Percentiles rank a stretch among this genome's conserved stretches.
Evolutionary conservation across 176 grass and related monocot genomes (phyloP).

Genomic region (Eleusine indica): DNA sequence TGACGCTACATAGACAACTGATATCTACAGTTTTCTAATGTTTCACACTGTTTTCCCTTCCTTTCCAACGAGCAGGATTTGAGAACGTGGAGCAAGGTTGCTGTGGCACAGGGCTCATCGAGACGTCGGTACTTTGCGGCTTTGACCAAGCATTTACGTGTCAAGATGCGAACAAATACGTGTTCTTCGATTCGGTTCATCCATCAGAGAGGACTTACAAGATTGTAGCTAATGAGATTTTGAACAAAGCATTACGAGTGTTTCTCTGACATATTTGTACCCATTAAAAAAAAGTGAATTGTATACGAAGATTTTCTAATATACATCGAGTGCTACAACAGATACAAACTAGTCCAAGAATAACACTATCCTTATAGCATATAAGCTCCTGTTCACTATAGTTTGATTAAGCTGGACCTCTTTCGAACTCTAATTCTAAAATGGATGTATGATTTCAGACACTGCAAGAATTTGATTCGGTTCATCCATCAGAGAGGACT

Average conservation of each 20-base stretch:
- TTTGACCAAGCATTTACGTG: constrained; percentile 39
- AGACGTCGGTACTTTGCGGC: constrained; percentile 50
- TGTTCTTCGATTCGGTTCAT: constrained; percentile 69
- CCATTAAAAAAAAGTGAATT: background rate
- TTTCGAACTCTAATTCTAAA: no score
- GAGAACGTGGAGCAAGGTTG: constrained; percentile 60
- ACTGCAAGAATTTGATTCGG: constrained; percentile 39
- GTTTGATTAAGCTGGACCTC: no score
- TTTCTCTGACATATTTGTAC: constrained; percentile 12
- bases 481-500: constrained; percentile 52
- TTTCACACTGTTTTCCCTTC: background rate
- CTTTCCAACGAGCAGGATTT: constrained; percentile 42
- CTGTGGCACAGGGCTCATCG: constrained; percentile 62
- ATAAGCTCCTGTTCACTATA: no score
- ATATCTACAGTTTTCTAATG: no score
- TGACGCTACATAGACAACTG: background rate
- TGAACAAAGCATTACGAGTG: constrained; percentile 16
- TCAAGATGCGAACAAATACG: constrained; percentile 44
- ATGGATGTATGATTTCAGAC: no score
- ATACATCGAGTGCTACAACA: background rate
- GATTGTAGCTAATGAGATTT: constrained; percentile 49
- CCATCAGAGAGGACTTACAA: constrained; percentile 49
- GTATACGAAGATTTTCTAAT: background rate
- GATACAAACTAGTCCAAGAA: background rate
- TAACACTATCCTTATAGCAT: background rate